A percentile compares a stretch with the other conserved stretches of the same genome.
phyloP scores from a whole-genome alignment of 2,329 filamentous ascomycete species.

The Bipolaris victoriae region DNA sequence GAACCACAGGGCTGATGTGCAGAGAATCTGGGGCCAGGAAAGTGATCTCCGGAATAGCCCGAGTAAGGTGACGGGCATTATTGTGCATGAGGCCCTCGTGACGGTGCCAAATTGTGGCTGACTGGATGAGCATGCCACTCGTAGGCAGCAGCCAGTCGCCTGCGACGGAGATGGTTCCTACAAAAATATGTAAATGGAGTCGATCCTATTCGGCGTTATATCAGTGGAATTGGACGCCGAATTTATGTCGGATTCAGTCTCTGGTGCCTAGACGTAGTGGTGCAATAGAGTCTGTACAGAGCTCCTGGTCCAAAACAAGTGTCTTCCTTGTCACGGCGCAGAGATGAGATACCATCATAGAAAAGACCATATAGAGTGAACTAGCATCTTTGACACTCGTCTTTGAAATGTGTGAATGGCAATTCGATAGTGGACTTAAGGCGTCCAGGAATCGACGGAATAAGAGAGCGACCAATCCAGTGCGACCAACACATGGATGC shows the following conservation, averaged over 20 bases:
- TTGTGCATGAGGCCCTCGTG: neutral
- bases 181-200: neutral
- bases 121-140: neutral
- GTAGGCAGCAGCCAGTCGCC: neutral
- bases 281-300: neutral
- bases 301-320: neutral
- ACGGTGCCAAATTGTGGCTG: neutral
- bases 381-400: neutral
- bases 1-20: no score
- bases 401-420: conserved; percentile 2
- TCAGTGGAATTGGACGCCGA: no score
- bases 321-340: neutral
- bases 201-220: no score
- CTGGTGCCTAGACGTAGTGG: neutral
- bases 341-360: neutral
- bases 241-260: neutral
- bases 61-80: neutral
- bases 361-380: neutral
- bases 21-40: neutral
- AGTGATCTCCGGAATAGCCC: conserved; percentile 4
- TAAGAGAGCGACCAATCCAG: neutral
- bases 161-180: neutral
- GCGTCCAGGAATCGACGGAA: conserved; percentile 1
- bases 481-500: neutral
- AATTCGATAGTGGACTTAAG: neutral